phyloP scores from a whole-genome alignment of 2,329 filamentous ascomycete genomes.

The Colletotrichum acutatum region DNA sequence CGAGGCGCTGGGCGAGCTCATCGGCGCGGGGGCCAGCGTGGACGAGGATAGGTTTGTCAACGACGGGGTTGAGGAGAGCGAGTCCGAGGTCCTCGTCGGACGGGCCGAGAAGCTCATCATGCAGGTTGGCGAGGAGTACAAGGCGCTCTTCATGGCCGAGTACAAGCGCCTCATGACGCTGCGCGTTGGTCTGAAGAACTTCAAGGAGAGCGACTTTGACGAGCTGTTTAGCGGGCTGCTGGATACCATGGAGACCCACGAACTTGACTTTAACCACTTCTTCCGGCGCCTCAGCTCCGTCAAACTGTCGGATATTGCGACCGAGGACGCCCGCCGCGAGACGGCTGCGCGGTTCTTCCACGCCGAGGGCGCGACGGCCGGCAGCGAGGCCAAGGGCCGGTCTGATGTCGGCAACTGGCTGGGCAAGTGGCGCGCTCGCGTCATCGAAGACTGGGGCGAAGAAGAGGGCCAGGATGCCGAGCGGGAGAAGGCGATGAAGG shows the following conservation, averaged over 20 bases:
- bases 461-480: slow-evolving; percentile 66
- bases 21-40: slow-evolving; percentile 79
- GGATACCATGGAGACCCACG: slow-evolving; percentile 82
- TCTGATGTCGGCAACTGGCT: slow-evolving; percentile 82
- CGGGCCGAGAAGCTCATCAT: slow-evolving; percentile 88
- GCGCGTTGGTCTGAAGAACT: slow-evolving; percentile 79
- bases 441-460: slow-evolving; percentile 80
- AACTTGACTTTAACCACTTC: slow-evolving; percentile 94
- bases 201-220: slow-evolving; percentile 81
- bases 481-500: slow-evolving; percentile 80
- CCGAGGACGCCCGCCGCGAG: slow-evolving; percentile 71
- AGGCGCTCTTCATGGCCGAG: slow-evolving; percentile 85
- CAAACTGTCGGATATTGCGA: slow-evolving; percentile 70
- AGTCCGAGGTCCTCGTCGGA: slow-evolving; percentile 75
- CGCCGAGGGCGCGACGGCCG: slow-evolving; percentile 70
- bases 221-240: slow-evolving; percentile 83
- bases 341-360: slow-evolving; percentile 83
- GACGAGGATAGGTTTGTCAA: slow-evolving; percentile 78
- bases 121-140: slow-evolving; percentile 86
- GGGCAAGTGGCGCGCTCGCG: slow-evolving; percentile 76
- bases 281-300: slow-evolving; percentile 82
- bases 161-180: slow-evolving; percentile 88
- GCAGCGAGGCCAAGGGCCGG: slow-evolving; percentile 72
- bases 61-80: slow-evolving; percentile 77
- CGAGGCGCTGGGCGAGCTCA: slow-evolving; percentile 87